Evolutionary conservation across 2,329 filamentous ascomycete genomes (phyloP).

Genomic region (Claviceps quebecensis): DNA sequence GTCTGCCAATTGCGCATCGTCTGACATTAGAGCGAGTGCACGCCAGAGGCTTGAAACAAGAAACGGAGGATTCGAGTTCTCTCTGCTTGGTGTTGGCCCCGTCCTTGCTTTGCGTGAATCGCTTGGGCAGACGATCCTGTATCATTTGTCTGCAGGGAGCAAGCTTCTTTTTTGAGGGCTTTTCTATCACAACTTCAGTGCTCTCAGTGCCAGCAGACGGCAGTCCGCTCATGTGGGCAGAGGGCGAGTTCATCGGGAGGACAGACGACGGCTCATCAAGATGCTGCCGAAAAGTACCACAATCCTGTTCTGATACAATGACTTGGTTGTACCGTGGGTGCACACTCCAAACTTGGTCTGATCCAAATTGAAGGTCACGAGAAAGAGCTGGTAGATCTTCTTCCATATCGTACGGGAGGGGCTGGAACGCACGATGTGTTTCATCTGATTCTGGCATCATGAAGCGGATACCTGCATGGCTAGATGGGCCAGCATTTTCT

Average conservation of each 20-base stretch:
- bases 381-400: background rate
- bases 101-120: background rate
- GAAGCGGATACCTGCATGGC: background rate
- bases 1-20: background rate
- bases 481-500: background rate
- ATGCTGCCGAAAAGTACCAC: constrained; percentile 3
- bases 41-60: constrained; percentile 1
- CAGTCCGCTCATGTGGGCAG: background rate
- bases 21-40: background rate
- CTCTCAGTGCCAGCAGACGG: background rate
- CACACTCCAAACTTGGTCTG: constrained; percentile 2
- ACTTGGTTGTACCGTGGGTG: constrained; percentile 4
- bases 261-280: background rate
- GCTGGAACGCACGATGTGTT: background rate
- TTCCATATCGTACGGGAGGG: background rate
- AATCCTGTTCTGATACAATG: constrained; percentile 2
- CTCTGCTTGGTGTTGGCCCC: background rate
- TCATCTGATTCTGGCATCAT: background rate
- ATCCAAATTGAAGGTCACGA: background rate
- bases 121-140: background rate
- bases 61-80: background rate
- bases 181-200: background rate
- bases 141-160: background rate
- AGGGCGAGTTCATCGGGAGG: background rate
- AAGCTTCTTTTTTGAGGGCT: background rate